Percentiles rank a stretch among this genome's conserved stretches.
Conservation (phyloP, 331 rosid species). For the Quercus tomentella region DNA sequence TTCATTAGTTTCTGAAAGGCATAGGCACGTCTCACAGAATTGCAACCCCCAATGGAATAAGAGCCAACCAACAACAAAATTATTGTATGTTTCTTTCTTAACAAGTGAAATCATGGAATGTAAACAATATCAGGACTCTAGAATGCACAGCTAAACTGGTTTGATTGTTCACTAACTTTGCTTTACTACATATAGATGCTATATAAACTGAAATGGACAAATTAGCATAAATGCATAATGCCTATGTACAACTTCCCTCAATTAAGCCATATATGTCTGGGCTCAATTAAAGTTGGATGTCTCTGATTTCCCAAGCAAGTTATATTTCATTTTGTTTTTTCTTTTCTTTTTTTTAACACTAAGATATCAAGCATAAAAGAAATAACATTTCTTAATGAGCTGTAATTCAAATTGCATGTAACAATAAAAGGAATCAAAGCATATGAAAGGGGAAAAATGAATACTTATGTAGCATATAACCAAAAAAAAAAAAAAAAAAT, state of each 20-base stretch:
- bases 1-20: background rate
- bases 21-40: background rate
- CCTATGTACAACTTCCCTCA: background rate
- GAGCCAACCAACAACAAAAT: background rate
- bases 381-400: too few species aligned
- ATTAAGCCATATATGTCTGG: background rate
- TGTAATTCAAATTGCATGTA: too few species aligned
- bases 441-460: background rate
- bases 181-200: background rate
- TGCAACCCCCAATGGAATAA: background rate
- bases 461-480: too few species aligned
- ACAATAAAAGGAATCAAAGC: too few species aligned
- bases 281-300: background rate
- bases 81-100: background rate
- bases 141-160: background rate
- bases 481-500: too few species aligned
- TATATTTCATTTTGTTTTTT: background rate
- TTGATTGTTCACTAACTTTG: background rate
- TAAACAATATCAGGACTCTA: background rate
- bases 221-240: background rate
- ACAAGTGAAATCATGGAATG: background rate
- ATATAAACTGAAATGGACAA: background rate
- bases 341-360: background rate
- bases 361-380: background rate
- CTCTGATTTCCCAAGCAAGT: background rate